phyloP scores from a whole-genome alignment of 2,329 filamentous ascomycete species.

The Lasiodiplodia theobromae region DNA sequence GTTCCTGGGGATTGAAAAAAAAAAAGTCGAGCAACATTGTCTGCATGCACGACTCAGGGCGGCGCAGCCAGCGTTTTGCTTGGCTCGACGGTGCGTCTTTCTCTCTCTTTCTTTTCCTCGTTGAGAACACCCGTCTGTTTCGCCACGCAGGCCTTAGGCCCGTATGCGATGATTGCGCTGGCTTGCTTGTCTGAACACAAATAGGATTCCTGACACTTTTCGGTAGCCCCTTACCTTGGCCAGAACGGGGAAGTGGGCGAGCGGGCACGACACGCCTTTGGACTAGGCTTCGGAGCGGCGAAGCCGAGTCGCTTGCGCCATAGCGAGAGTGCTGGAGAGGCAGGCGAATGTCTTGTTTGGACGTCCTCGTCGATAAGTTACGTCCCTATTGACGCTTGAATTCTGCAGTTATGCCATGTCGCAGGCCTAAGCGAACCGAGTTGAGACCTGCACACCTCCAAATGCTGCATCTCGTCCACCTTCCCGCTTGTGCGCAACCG shows the following conservation, averaged over 20 bases:
- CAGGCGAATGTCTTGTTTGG: no score
- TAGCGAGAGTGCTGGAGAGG: no score
- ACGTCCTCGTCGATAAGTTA: no score
- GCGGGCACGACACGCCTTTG: background rate
- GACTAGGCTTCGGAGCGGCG: background rate
- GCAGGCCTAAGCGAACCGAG: background rate
- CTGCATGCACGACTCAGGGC: constrained; percentile 19
- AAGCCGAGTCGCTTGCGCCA: background rate
- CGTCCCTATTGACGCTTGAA: no score
- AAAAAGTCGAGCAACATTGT: constrained; percentile 8
- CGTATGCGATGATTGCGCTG: constrained; percentile 1
- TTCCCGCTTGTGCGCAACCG: background rate
- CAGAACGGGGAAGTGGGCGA: constrained; percentile 6
- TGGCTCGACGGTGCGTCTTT: background rate
- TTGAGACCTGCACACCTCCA: background rate
- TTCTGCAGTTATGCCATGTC: background rate
- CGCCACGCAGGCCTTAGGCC: constrained; percentile 14
- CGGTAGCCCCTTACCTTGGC: constrained; percentile 10
- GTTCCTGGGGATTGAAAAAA: constrained; percentile 15
- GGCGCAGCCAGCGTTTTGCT: background rate
- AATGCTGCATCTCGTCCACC: background rate
- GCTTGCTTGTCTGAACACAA: constrained; percentile 8
- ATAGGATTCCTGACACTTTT: constrained; percentile 1
- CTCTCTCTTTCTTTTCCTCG: background rate
- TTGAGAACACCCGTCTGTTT: background rate